Evolutionary conservation across 2,329 filamentous ascomycete species (phyloP), one percentile per base, ranked within the genome.

Genomic region (Cladosporium velox): DNA sequence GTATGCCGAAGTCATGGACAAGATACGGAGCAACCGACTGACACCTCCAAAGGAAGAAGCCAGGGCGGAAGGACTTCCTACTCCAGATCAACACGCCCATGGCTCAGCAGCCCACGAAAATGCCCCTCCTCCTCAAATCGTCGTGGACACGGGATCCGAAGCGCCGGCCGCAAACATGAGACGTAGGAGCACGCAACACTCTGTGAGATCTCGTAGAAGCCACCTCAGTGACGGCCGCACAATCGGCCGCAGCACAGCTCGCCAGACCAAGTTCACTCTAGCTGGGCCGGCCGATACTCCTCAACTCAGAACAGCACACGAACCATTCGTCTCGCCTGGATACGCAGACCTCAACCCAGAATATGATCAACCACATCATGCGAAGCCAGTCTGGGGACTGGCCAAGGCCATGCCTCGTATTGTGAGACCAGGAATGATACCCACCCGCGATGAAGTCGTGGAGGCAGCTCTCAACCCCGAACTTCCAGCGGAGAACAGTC

Each of bases 331-430:
- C n/a, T 81, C 85, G 44, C 82, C 83, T n/a, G 82, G 83, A 3
- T 86, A 86, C 67, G 77, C 78, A 12, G 78, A 83, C 12, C 76
- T 86, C 3, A 86, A 87, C 61, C 84, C 85, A 2, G 80, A 82
- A 34, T 86, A 86, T 66, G 84, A 85, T 35, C 82, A 85, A 64
- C 79, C 83, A 3, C 74, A 77, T 8, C 82, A 84, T 55, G 64
- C 66, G 18, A 81, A 83, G 65, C 84, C 84, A 0, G 80, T 86
- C 57, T 86, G 84, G 80, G 81, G 82, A 73, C 72, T 86, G 61
- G 84, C 83, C 3, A 83, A 85, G 69, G 84, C 84, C 7, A 72
- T 86, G 30, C 84, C 84, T 35, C 83, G 83, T 67, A 84, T 86
- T 0, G 78, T 86, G 62, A 78, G 84, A 44, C 77, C 81, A 24